phyloP scores from a whole-genome alignment of 2,329 filamentous ascomycete genomes.

The Xylariaceae sp. region DNA sequence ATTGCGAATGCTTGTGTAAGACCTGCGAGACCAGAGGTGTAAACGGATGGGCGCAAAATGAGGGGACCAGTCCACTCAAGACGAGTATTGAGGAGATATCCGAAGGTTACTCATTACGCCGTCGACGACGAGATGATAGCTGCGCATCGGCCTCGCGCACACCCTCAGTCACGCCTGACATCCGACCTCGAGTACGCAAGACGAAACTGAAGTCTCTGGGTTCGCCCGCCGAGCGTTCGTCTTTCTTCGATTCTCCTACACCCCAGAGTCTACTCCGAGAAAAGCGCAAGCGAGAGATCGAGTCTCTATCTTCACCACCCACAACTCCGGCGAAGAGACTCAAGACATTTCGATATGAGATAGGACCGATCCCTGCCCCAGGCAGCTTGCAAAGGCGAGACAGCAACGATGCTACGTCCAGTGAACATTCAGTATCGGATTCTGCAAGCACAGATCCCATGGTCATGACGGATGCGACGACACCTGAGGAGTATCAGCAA shows the following conservation, averaged over 20 bases:
- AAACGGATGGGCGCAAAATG: conserved; percentile 76
- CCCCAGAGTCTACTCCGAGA: conserved; percentile 24
- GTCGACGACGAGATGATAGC: conserved; percentile 49
- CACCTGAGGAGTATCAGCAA: conserved; percentile 47
- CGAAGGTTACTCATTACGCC: conserved; percentile 55
- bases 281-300: conserved; percentile 42
- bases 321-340: conserved; percentile 51
- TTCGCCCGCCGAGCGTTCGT: conserved; percentile 32
- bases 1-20: conserved; percentile 88
- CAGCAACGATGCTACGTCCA: conserved; percentile 33
- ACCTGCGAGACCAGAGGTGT: conserved; percentile 72
- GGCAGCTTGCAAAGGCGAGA: conserved; percentile 35
- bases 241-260: conserved; percentile 33
- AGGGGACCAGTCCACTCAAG: conserved; percentile 42
- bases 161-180: conserved; percentile 53
- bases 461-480: conserved; percentile 43
- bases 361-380: conserved; percentile 26
- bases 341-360: conserved; percentile 35
- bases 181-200: conserved; percentile 49
- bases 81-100: conserved; percentile 50
- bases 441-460: conserved; percentile 28
- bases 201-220: conserved; percentile 33
- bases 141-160: conserved; percentile 50
- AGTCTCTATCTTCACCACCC: conserved; percentile 49
- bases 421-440: conserved; percentile 30